These are phyloP conservation scores for Arxiozyma slooffiae DNA, from an alignment of 1,139 yeast genomes.

Conservation along the genomic window DNA sequence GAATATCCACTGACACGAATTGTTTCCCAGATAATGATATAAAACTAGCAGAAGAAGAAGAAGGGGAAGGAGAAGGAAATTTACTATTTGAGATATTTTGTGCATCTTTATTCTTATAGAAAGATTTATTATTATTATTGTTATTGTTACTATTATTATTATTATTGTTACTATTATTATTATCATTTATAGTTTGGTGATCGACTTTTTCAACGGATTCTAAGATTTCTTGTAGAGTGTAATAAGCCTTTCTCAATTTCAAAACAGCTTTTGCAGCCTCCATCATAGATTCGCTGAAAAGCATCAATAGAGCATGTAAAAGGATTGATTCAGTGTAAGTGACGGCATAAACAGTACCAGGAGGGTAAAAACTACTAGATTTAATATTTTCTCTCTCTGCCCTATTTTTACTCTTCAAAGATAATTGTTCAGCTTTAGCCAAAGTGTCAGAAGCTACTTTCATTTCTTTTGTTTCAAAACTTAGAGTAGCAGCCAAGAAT, in stretches of 20 bases:
- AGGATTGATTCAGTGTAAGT: slow-evolving; percentile 83
- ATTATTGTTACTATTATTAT: too few relatives aligned
- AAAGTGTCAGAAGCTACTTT: slow-evolving; percentile 63
- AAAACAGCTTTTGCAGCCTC: slow-evolving; percentile 85
- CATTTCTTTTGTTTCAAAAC: slow-evolving; percentile 86
- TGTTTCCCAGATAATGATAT: slow-evolving; percentile 18
- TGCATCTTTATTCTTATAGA: slow-evolving; percentile 1
- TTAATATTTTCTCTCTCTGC: slow-evolving; percentile 49
- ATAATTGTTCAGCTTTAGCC: slow-evolving; percentile 60
- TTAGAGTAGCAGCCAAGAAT: slow-evolving; percentile 84
- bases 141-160: slow-evolving; percentile 6
- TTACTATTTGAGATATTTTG: slow-evolving; percentile 2
- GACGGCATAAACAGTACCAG: slow-evolving; percentile 89
- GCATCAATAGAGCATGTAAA: slow-evolving; percentile 65
- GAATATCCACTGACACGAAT: slow-evolving; percentile 35
- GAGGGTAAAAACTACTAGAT: slow-evolving; percentile 70
- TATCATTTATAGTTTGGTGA: too few relatives aligned
- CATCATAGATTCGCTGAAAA: slow-evolving; percentile 53
- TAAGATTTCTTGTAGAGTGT: slow-evolving; percentile 69
- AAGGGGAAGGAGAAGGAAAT: too few relatives aligned
- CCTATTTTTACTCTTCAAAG: slow-evolving; percentile 51
- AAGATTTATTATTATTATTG: slow-evolving; percentile 4
- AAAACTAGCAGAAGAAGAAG: slow-evolving; percentile 23
- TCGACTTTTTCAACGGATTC: slow-evolving; percentile 34
- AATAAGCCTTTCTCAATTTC: slow-evolving; percentile 80